Conservation (phyloP, 805 yeast species). For the Wickerhamiella vanderwaltii region DNA sequence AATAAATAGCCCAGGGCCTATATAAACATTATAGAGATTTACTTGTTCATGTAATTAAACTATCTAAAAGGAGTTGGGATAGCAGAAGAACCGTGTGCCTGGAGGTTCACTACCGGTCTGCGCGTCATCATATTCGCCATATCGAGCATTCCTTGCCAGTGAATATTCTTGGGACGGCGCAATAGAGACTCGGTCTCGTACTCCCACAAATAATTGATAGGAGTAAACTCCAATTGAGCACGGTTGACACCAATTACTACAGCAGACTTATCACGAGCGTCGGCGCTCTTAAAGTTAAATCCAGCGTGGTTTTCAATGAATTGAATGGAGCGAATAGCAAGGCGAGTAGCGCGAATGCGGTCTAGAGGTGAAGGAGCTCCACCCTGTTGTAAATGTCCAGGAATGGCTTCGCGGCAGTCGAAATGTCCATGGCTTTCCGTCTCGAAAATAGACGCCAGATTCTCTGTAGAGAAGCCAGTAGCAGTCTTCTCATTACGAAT, state of each 20-base stretch:
- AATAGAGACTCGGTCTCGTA: constrained; percentile 67
- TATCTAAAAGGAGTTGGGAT: no score
- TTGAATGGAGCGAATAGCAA: constrained; percentile 79
- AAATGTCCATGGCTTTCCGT: constrained; percentile 66
- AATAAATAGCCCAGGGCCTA: no score
- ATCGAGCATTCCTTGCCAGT: constrained; percentile 67
- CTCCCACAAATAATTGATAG: constrained; percentile 68
- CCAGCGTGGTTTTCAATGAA: constrained; percentile 54
- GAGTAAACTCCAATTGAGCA: constrained; percentile 60
- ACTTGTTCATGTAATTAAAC: no score
- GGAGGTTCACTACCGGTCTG: constrained; percentile 21
- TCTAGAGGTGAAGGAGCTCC: constrained; percentile 91
- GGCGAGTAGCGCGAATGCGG: constrained; percentile 77
- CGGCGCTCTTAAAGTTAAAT: constrained; percentile 10
- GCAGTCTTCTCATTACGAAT: constrained; percentile 79
- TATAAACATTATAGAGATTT: no score
- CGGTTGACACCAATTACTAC: constrained; percentile 74
- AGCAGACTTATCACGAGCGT: constrained; percentile 26
- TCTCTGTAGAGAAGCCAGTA: constrained; percentile 64
- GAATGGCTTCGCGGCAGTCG: constrained; percentile 89
- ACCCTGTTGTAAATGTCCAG: constrained; percentile 98
- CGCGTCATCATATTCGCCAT: constrained; percentile 70
- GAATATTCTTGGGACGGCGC: constrained; percentile 81
- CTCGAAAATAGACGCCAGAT: constrained; percentile 71
- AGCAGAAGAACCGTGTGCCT: no score